Conservation (phyloP, 495 filamentous ascomycete genomes). For the Filosporella fistucella region DNA sequence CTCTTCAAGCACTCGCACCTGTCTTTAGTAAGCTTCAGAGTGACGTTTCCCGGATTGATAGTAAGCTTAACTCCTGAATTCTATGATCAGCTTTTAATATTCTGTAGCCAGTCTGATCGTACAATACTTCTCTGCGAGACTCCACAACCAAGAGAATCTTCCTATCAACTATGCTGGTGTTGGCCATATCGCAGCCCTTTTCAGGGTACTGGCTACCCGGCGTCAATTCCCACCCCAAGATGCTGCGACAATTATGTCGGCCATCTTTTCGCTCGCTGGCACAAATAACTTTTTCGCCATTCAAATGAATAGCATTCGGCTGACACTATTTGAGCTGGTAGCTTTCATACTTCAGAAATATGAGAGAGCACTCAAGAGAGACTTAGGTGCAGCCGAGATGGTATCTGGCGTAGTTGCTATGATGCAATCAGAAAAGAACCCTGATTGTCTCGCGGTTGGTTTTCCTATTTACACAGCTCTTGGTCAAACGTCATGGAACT, state of each 20-base stretch:
- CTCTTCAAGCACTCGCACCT: slow-evolving; percentile 2
- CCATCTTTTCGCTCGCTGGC: slow-evolving; percentile 12
- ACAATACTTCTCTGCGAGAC: slow-evolving; percentile 13
- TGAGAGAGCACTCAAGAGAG: not conserved
- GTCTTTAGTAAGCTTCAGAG: not conserved
- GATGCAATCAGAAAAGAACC: slow-evolving; percentile 37
- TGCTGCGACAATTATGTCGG: slow-evolving; percentile 1
- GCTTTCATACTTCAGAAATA: slow-evolving; percentile 28
- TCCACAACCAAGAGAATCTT: slow-evolving; percentile 11
- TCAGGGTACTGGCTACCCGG: slow-evolving; percentile 4
- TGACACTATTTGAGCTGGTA: slow-evolving; percentile 43
- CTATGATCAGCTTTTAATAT: not conserved
- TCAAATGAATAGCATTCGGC: slow-evolving; percentile 37
- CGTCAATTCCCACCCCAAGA: slow-evolving; percentile 10
- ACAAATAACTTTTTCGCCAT: slow-evolving; percentile 31
- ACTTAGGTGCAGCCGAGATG: slow-evolving; percentile 5
- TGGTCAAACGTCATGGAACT: slow-evolving; percentile 28
- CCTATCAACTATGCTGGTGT: slow-evolving; percentile 4
- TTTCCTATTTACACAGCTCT: slow-evolving; percentile 38
- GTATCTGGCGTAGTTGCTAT: slow-evolving; percentile 13
- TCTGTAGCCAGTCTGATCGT: not conserved
- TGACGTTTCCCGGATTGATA: not conserved
- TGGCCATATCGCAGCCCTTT: not conserved
- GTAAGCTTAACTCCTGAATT: not conserved
- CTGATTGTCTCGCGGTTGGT: slow-evolving; percentile 41